These are phyloP conservation scores for Naganishia sp. DNA, from an alignment of 1,284 basidiomycete genomes.

Conservation along the genomic window DNA sequence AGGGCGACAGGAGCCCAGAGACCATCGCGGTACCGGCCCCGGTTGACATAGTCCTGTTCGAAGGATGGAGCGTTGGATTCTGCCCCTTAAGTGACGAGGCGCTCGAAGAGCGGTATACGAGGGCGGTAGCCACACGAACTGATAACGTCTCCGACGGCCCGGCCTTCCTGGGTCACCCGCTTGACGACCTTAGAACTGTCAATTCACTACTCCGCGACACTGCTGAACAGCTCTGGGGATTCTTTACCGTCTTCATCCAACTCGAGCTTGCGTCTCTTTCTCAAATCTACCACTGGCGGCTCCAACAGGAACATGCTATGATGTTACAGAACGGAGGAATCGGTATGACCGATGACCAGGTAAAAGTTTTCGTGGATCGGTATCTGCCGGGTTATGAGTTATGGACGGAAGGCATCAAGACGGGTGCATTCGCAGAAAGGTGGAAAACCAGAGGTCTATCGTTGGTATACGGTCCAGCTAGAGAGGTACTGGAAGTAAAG, in stretches of 20 bases:
- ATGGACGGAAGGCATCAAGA: conserved; percentile 30
- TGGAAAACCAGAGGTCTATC: conserved; percentile 22
- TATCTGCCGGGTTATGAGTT: conserved; percentile 33
- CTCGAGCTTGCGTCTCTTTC: conserved; percentile 21
- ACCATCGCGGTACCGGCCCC: conserved; percentile 50
- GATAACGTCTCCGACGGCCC: too few relatives aligned
- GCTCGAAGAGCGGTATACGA: conserved; percentile 50
- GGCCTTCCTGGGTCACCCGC: conserved; percentile 52
- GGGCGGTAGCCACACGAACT: conserved; percentile 24
- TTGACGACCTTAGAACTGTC: conserved; percentile 4
- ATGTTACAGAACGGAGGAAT: conserved; percentile 74
- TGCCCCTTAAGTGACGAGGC: conserved; percentile 35
- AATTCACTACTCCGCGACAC: conserved; percentile 9
- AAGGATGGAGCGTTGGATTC: conserved; percentile 59
- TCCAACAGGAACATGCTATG: conserved; percentile 85
- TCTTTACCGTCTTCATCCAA: conserved; percentile 27
- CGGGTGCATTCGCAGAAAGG: background rate
- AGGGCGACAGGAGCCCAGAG: conserved; percentile 69
- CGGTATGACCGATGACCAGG: conserved; percentile 80
- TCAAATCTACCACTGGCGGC: conserved; percentile 62
- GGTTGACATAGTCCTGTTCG: conserved; percentile 79
- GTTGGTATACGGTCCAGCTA: conserved; percentile 11
- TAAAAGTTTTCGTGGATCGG: conserved; percentile 62
- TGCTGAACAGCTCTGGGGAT: conserved; percentile 5
- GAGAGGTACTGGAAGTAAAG: conserved; percentile 8